Evolutionary conservation across 176 grass and related monocot species (phyloP).

Genomic region (Pontederia paniculata): DNA sequence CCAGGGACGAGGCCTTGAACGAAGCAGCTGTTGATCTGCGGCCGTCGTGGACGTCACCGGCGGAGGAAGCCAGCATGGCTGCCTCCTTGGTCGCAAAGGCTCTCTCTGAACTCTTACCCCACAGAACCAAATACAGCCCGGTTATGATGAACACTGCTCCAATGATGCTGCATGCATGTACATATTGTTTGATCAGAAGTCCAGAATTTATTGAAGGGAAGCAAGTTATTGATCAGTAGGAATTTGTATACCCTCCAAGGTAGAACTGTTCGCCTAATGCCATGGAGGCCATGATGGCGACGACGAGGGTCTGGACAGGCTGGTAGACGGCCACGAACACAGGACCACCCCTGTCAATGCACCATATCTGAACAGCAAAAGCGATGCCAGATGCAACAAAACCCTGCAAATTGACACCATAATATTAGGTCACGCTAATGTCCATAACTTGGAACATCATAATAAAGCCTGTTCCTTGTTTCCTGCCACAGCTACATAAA

Average conservation of each 20-base stretch:
- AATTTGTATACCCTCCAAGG: constrained; percentile 51
- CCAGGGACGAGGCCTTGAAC: constrained; percentile 34
- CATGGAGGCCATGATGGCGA: constrained; percentile 79
- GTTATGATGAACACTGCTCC: constrained; percentile 72
- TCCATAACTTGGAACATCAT: no score
- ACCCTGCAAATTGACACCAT: constrained; percentile 35
- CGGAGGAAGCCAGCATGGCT: neutral
- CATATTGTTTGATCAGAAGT: no score
- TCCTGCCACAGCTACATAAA: no score
- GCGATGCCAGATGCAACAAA: constrained; percentile 91
- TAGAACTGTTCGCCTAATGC: constrained; percentile 80
- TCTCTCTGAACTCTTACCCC: constrained; percentile 85
- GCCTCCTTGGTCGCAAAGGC: constrained; percentile 33
- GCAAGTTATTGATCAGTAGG: neutral
- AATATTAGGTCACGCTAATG: no score
- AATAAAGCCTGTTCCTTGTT: no score
- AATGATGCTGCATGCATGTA: constrained; percentile 36
- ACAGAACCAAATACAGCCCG: constrained; percentile 83
- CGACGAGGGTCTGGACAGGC: constrained; percentile 89
- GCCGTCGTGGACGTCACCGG: constrained; percentile 3
- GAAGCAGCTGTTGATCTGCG: neutral
- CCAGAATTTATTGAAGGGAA: neutral
- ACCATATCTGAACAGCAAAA: constrained; percentile 98
- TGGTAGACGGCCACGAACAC: constrained; percentile 98
- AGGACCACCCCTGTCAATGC: constrained; percentile 82